Base-by-base conservation (phyloP, 371 early-diverging fungal species). In the Nematocida sp. region DNA sequence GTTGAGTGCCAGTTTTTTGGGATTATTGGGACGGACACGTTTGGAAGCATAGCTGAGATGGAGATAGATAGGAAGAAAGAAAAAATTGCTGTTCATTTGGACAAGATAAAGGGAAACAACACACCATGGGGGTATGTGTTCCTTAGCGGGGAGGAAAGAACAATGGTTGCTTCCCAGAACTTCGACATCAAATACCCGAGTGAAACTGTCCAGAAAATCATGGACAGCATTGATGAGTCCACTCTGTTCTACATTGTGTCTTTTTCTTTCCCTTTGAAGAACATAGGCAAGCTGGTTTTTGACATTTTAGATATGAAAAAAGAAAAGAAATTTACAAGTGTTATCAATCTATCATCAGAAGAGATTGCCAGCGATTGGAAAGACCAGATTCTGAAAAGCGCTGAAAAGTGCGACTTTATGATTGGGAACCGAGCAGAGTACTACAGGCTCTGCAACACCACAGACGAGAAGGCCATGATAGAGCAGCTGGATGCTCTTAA, bases 211-310 rank as follows among this genome's bases (percentile, higher is more conserved):
- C 1, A 60, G 8, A 11, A 19, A 3, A 57, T 70, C n/a, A 5
- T 21, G 1, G 3, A n/a, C 11, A 38, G 37, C 19, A 41, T 70
- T 19, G 32, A 57, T 29, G n/a, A 49, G 29, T n/a, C 40, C 13
- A 62, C 60, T 21, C 32, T 70, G 29, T 70, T 70, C 32, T 70
- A 70, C 74, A 58, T 57, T 70, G 74, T 70, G 7, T 70, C 74
- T 29, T 70, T 70, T 36, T 43, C 56, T 32, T 70, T 60, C 29
- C 3, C 60, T 1, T 60, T 70, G 7, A 21, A 66, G 29, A 70
- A 60, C 1, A 34, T 70, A 23, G 51, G 40, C 3, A 29, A 51
- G 31, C 60, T 56, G n/a, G 7, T 17, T 45, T 67, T 70, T 23
- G 74, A 27, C 21, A 4, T 70, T 11, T 29, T 67, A n/a, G 46